A percentile compares a stretch with the other conserved stretches of the same genome.
Evolutionary conservation across 352 stramenopile genomes (phyloP).

Genomic region (Phytophthora nicotianae): DNA sequence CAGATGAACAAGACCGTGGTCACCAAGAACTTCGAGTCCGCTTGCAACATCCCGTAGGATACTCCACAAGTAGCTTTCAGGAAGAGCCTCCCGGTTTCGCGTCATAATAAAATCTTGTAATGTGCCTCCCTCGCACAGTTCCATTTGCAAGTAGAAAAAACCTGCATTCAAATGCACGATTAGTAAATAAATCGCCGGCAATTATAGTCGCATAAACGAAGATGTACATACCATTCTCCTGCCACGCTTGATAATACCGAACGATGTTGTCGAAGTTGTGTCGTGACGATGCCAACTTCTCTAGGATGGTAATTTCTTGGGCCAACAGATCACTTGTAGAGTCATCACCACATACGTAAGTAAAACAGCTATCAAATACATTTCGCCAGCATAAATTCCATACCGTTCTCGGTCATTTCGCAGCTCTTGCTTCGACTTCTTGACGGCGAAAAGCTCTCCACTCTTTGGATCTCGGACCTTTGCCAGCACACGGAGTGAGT

Average conservation of each 20-base stretch:
- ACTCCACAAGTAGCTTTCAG: slow-evolving; percentile 71
- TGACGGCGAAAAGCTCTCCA: slow-evolving; percentile 65
- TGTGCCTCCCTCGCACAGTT: slow-evolving; percentile 91
- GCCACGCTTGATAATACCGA: slow-evolving; percentile 95
- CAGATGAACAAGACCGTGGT: slow-evolving; percentile 91
- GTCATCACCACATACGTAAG: slow-evolving; percentile 1
- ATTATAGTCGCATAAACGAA: background rate
- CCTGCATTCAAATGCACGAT: slow-evolving; percentile 36
- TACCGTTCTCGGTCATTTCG: slow-evolving; percentile 80
- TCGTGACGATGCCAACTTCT: slow-evolving; percentile 43
- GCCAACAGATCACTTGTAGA: slow-evolving; percentile 56
- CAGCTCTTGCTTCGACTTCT: slow-evolving; percentile 82
- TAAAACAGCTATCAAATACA: background rate
- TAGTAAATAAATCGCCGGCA: background rate
- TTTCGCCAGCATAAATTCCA: background rate
- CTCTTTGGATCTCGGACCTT: slow-evolving; percentile 48
- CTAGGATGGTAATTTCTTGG: slow-evolving; percentile 67
- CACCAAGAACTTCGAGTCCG: slow-evolving; percentile 91
- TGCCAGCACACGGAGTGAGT: slow-evolving; percentile 1
- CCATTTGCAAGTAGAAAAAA: slow-evolving; percentile 94
- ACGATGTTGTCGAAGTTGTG: slow-evolving; percentile 88
- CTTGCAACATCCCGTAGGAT: slow-evolving; percentile 74
- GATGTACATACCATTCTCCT: slow-evolving; percentile 76
- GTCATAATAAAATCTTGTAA: slow-evolving; percentile 73
- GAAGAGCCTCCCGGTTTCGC: slow-evolving; percentile 37